Conservation (phyloP, 78 protist species). For the Chrysochromulina parva region DNA sequence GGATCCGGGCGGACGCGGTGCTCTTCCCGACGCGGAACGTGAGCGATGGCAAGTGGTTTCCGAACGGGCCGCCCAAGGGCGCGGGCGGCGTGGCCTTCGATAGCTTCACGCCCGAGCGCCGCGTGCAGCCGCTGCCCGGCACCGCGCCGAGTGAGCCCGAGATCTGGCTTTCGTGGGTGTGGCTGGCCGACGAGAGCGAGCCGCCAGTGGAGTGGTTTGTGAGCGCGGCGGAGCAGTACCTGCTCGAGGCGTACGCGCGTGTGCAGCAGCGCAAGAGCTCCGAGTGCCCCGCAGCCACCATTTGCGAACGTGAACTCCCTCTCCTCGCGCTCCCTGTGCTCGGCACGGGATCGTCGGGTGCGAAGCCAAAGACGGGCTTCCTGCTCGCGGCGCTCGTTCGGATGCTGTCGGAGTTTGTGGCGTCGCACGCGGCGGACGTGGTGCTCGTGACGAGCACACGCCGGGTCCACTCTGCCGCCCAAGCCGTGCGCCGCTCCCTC, state of each 20-base stretch:
- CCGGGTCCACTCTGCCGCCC: conserved; percentile 5
- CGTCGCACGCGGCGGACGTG: conserved; percentile 29
- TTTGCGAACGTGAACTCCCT: conserved; percentile 13
- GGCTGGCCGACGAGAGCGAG: no score
- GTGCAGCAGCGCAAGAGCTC: background rate
- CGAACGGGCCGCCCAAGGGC: background rate
- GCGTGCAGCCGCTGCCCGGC: background rate
- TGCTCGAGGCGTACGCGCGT: background rate
- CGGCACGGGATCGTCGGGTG: conserved; percentile 72
- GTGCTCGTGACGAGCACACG: conserved; percentile 53
- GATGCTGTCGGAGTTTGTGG: conserved; percentile 39
- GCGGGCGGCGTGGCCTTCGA: background rate
- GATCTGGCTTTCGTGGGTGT: background rate
- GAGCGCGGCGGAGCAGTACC: background rate
- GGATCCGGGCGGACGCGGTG: background rate
- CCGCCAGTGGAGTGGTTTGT: background rate
- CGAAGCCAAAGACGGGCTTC: conserved; percentile 38
- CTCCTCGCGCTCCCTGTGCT: conserved; percentile 61
- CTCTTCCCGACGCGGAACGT: background rate
- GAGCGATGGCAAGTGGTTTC: background rate
- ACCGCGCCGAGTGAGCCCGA: background rate
- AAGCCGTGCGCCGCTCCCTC: background rate
- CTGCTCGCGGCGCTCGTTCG: conserved; percentile 47
- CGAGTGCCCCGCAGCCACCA: no score
- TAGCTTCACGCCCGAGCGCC: background rate